Conservation (phyloP, 306 rosid species). For the Lablab purpureus region DNA sequence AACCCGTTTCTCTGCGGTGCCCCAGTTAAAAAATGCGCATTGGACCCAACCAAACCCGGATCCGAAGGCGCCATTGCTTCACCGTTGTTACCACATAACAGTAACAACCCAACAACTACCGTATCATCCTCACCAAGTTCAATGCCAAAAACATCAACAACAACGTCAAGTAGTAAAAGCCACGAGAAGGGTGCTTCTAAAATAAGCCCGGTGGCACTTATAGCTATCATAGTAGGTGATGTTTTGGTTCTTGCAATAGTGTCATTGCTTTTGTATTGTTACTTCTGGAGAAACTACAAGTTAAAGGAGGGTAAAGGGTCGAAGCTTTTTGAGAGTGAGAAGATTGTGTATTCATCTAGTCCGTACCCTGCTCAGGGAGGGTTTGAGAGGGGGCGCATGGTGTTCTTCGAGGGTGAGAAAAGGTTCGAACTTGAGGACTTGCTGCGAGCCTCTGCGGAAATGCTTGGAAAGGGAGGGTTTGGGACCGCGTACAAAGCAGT, state of each 20-base stretch:
- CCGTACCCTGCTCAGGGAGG: slow-evolving; percentile 77
- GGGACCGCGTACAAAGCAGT: slow-evolving; percentile 97
- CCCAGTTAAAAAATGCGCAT: slow-evolving; percentile 61
- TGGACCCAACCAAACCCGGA: slow-evolving; percentile 75
- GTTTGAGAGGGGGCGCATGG: slow-evolving; percentile 83
- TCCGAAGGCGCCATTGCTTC: slow-evolving; percentile 81
- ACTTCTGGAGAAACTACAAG: slow-evolving; percentile 74
- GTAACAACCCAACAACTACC: slow-evolving; percentile 35
- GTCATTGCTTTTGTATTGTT: slow-evolving; percentile 72
- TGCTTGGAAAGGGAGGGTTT: slow-evolving; percentile 98
- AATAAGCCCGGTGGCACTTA: slow-evolving; percentile 61
- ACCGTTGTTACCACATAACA: slow-evolving; percentile 56
- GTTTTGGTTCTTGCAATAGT: slow-evolving; percentile 63
- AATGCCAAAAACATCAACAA: slow-evolving; percentile 49
- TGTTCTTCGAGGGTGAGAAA: slow-evolving; percentile 89
- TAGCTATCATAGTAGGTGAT: slow-evolving; percentile 82
- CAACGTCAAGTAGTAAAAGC: slow-evolving; percentile 15
- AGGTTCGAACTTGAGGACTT: slow-evolving; percentile 88
- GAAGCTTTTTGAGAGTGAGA: slow-evolving; percentile 77
- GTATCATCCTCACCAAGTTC: slow-evolving; percentile 82
- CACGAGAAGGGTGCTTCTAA: slow-evolving; percentile 50
- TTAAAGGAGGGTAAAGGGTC: slow-evolving; percentile 58
- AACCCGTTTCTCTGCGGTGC: slow-evolving; percentile 77
- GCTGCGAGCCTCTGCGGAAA: slow-evolving; percentile 96
- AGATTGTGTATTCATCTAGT: slow-evolving; percentile 88